These are phyloP conservation scores for Penicillium psychrosexuale DNA, from an alignment of 2,329 filamentous ascomycete species.

Conservation along the genomic window DNA sequence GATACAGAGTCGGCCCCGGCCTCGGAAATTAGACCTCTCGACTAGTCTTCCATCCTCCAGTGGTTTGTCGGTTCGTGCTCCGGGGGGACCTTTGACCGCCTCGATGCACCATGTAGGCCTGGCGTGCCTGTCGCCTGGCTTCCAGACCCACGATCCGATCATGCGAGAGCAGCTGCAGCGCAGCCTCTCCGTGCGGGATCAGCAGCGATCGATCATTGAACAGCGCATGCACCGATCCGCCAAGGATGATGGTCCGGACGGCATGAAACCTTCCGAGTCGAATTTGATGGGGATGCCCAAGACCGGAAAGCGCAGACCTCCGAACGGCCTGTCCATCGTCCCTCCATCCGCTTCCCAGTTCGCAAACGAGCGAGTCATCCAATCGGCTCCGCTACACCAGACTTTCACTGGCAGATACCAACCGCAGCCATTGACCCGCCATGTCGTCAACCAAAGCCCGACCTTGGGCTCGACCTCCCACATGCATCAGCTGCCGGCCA, in stretches of 20 bases:
- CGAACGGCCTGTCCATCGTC: conserved; percentile 89
- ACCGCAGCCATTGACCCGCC: conserved; percentile 70
- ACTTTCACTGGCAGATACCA: conserved; percentile 90
- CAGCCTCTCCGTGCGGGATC: conserved; percentile 88
- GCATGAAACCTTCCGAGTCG: conserved; percentile 53
- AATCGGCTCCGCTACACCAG: conserved; percentile 91
- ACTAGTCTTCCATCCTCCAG: conserved; percentile 46
- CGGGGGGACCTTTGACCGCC: conserved; percentile 66
- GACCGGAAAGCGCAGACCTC: conserved; percentile 56
- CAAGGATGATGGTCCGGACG: conserved; percentile 67
- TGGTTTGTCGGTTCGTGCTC: conserved; percentile 62
- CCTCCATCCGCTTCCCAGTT: conserved; percentile 90
- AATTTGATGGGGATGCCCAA: conserved; percentile 38
- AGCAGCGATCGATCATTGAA: conserved; percentile 93
- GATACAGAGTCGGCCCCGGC: conserved; percentile 52
- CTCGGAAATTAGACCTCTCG: conserved; percentile 47
- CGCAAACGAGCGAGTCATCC: conserved; percentile 89
- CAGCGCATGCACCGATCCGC: conserved; percentile 82
- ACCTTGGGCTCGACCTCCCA: conserved; percentile 80
- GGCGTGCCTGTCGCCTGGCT: conserved; percentile 91
- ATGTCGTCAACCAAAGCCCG: conserved; percentile 76
- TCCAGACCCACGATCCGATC: conserved; percentile 91
- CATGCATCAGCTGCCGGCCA: conserved; percentile 84
- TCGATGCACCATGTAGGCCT: conserved; percentile 89
- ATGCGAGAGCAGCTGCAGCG: conserved; percentile 95